Evolutionary conservation across 805 yeast species (phyloP).

Genomic region (Cyberlindnera xishuangbannaensis): DNA sequence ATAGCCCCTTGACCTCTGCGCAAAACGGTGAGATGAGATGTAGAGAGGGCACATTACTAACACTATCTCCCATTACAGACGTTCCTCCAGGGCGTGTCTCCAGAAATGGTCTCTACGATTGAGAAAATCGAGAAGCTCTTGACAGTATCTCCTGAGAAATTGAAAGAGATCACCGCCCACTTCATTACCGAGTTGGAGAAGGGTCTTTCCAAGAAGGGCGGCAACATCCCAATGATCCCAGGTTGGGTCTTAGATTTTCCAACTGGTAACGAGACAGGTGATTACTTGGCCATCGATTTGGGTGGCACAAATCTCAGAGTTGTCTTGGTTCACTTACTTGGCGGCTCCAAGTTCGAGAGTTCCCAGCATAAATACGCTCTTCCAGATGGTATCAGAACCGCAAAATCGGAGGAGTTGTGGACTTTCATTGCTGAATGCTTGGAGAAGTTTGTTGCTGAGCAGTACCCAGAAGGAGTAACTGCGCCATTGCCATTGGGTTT

Average conservation of each 20-base stretch:
- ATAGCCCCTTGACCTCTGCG: too few relatives aligned
- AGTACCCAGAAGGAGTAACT: slow-evolving; percentile 63
- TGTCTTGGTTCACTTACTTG: slow-evolving; percentile 78
- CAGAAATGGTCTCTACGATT: slow-evolving; percentile 51
- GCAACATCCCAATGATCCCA: slow-evolving; percentile 94
- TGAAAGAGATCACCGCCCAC: slow-evolving; percentile 64
- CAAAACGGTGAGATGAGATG: too few relatives aligned
- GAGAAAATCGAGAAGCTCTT: slow-evolving; percentile 53
- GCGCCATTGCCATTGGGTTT: slow-evolving; percentile 76
- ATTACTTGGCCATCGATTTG: slow-evolving; percentile 87
- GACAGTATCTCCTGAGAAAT: slow-evolving; percentile 52
- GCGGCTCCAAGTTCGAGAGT: slow-evolving; percentile 79
- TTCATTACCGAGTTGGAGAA: slow-evolving; percentile 75
- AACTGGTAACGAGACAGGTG: slow-evolving; percentile 86
- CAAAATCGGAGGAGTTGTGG: slow-evolving; percentile 72
- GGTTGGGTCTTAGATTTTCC: slow-evolving; percentile 96
- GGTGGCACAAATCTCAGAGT: slow-evolving; percentile 98
- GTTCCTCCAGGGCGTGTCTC: slow-evolving; percentile 48
- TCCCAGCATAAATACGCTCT: slow-evolving; percentile 81
- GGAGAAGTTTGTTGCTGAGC: slow-evolving; percentile 58
- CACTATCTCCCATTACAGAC: slow-evolving; percentile 6
- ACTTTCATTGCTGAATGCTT: slow-evolving; percentile 81
- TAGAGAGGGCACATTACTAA: neutral
- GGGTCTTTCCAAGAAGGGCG: slow-evolving; percentile 72
- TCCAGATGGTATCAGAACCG: slow-evolving; percentile 75